Conservation (phyloP, 2,329 filamentous ascomycete species). For the Fusarium euwallaceae region DNA sequence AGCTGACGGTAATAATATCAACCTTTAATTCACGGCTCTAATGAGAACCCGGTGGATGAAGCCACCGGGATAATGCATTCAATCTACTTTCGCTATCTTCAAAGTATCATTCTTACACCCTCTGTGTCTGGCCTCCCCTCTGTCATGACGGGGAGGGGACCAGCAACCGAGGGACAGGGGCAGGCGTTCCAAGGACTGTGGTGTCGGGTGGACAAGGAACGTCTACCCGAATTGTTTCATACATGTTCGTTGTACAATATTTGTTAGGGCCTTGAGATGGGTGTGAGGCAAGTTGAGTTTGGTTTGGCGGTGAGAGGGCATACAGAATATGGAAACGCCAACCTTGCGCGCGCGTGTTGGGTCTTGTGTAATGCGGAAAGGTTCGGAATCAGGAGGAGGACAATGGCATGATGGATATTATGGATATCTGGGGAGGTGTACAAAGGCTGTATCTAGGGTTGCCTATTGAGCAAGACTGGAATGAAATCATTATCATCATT, state of each 20-base stretch:
- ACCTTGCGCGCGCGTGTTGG: slow-evolving; percentile 6
- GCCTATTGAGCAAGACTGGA: slow-evolving; percentile 15
- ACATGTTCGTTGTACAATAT: slow-evolving; percentile 41
- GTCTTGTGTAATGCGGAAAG: slow-evolving; percentile 26
- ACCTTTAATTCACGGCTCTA: slow-evolving; percentile 43
- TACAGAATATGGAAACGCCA: slow-evolving; percentile 3
- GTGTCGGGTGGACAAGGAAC: slow-evolving; percentile 13
- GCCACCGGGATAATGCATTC: slow-evolving; percentile 32
- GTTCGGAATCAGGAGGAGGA: slow-evolving; percentile 10
- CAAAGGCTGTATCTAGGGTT: slow-evolving; percentile 16
- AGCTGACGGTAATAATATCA: slow-evolving; percentile 41
- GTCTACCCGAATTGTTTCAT: slow-evolving; percentile 12
- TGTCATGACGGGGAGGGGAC: background rate
- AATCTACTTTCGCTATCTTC: slow-evolving; percentile 32
- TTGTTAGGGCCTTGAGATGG: slow-evolving; percentile 22
- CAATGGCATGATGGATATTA: slow-evolving; percentile 15
- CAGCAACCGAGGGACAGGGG: background rate
- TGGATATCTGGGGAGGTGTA: slow-evolving; percentile 26
- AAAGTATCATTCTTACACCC: slow-evolving; percentile 26
- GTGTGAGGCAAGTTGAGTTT: slow-evolving; percentile 2
- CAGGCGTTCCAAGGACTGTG: slow-evolving; percentile 20
- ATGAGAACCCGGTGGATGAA: slow-evolving; percentile 36
- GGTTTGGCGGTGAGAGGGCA: slow-evolving; percentile 15
- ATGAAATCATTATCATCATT: slow-evolving; percentile 5
- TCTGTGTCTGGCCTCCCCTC: background rate